These are phyloP conservation scores for Aspergillus sergii DNA, from an alignment of 2,329 filamentous ascomycete genomes.

Conservation along the genomic window DNA sequence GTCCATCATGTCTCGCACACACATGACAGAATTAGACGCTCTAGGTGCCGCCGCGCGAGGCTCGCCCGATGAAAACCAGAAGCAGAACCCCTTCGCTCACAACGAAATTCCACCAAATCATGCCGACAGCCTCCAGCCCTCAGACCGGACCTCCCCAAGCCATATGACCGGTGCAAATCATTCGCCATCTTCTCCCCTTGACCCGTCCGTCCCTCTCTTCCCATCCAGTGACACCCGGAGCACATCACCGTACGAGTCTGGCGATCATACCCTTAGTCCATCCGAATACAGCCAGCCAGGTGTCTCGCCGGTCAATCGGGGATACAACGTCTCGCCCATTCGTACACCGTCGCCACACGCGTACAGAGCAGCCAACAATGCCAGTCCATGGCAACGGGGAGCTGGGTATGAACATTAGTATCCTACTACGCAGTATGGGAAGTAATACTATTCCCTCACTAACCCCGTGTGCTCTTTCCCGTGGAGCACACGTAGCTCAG, in stretches of 20 bases:
- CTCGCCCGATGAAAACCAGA: slow-evolving; percentile 34
- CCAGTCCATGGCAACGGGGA: slow-evolving; percentile 65
- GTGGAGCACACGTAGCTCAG: background rate
- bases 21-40: slow-evolving; percentile 81
- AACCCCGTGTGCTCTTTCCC: background rate
- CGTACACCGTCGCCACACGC: slow-evolving; percentile 28
- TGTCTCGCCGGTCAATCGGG: background rate
- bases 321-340: slow-evolving; percentile 1
- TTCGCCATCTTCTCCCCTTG: background rate
- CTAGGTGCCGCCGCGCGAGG: slow-evolving; percentile 85
- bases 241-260: background rate
- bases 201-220: slow-evolving; percentile 1
- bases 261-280: background rate
- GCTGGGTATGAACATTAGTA: slow-evolving; percentile 57
- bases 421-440: background rate
- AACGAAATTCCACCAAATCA: slow-evolving; percentile 13
- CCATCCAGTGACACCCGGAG: background rate
- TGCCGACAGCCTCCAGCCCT: background rate
- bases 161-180: background rate
- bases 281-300: background rate
- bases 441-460: background rate
- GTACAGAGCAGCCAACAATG: slow-evolving; percentile 52
- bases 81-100: slow-evolving; percentile 63
- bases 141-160: background rate
- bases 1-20: slow-evolving; percentile 82